Evolutionary conservation across 2,329 filamentous ascomycete species (phyloP).

Genomic region (Aurifilum marmelostoma): DNA sequence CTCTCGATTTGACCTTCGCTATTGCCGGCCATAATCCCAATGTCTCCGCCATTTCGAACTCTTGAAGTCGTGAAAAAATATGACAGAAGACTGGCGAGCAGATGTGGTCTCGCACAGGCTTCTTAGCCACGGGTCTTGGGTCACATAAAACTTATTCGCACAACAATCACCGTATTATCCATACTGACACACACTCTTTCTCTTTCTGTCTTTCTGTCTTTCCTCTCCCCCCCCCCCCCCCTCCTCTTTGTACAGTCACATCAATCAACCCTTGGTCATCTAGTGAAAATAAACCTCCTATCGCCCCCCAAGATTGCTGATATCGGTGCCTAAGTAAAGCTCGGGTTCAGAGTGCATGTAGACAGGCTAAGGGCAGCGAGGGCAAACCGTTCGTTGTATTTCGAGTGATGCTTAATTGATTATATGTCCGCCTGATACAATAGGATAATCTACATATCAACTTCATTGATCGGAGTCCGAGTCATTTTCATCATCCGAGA

Average conservation of each 20-base stretch:
- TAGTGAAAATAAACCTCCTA: background rate
- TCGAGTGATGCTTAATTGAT: background rate
- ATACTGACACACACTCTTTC: no score
- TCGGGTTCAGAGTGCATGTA: background rate
- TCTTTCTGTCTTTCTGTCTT: no score
- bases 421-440: background rate
- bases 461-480: constrained; percentile 40
- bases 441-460: background rate
- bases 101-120: background rate
- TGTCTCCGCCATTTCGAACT: background rate
- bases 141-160: no score
- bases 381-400: background rate
- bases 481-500: constrained; percentile 47
- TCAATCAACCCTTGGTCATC: background rate
- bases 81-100: background rate
- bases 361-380: background rate
- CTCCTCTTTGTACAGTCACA: background rate
- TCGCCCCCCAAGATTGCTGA: background rate
- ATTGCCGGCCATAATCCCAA: background rate
- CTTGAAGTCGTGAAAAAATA: background rate
- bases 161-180: no score
- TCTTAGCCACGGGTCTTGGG: background rate
- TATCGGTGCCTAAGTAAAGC: background rate
- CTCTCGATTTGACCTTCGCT: background rate
- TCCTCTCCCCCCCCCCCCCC: no score